phyloP scores from a whole-genome alignment of 2,329 filamentous ascomycete genomes.

The Exophiala alcalophila region DNA sequence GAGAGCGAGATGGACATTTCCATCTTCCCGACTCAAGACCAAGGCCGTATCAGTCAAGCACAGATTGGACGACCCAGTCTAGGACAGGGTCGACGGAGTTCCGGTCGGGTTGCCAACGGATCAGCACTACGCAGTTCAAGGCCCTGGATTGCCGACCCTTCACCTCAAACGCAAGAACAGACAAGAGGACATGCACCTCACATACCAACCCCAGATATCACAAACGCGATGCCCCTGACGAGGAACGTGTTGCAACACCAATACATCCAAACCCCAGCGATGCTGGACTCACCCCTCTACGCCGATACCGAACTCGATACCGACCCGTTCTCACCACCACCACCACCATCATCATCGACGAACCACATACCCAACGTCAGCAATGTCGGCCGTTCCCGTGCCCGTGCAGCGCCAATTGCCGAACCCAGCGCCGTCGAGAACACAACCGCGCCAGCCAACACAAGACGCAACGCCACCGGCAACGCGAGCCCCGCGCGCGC shows the following conservation, averaged over 20 bases:
- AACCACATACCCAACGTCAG: no score
- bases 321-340: no score
- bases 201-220: no score
- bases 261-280: slow-evolving; percentile 13
- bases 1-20: slow-evolving; percentile 27
- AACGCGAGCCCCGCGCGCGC: slow-evolving; percentile 13
- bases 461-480: neutral
- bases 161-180: slow-evolving; percentile 3
- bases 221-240: no score
- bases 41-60: neutral
- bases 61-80: slow-evolving; percentile 4
- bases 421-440: neutral
- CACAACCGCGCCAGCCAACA: neutral
- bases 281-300: slow-evolving; percentile 16
- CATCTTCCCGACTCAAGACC: slow-evolving; percentile 18
- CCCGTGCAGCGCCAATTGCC: no score
- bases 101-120: slow-evolving; percentile 4
- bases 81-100: slow-evolving; percentile 6
- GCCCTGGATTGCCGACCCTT: slow-evolving; percentile 20
- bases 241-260: no score
- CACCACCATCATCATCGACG: no score
- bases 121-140: slow-evolving; percentile 12
- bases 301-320: slow-evolving; percentile 5
- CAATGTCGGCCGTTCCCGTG: no score
- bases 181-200: no score